phyloP scores from a whole-genome alignment of 2,329 filamentous ascomycete species.

The Colletotrichum ledebouriae region DNA sequence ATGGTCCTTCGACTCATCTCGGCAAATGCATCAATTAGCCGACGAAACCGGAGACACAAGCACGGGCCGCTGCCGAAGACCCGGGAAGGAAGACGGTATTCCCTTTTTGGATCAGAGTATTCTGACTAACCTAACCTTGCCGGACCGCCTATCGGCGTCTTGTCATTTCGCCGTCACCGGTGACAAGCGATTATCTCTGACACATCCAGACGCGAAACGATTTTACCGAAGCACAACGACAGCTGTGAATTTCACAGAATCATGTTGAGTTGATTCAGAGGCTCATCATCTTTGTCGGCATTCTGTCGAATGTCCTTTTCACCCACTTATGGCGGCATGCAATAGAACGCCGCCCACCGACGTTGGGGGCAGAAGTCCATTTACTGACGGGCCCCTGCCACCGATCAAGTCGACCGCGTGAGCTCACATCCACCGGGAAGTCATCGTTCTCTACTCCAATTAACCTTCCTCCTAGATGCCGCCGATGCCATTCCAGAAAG shows the following conservation, averaged over 20 bases:
- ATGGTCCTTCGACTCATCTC: slow-evolving; percentile 41
- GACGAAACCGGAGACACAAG: slow-evolving; percentile 40
- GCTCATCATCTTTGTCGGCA: background rate
- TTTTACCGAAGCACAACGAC: slow-evolving; percentile 6
- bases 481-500: slow-evolving; percentile 51
- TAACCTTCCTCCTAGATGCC: slow-evolving; percentile 42
- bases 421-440: background rate
- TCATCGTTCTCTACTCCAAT: background rate
- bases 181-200: slow-evolving; percentile 15
- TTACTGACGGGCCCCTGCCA: slow-evolving; percentile 39
- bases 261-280: background rate
- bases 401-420: slow-evolving; percentile 43
- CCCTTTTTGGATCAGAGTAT: slow-evolving; percentile 19
- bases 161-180: slow-evolving; percentile 40
- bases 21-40: slow-evolving; percentile 36
- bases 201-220: slow-evolving; percentile 17
- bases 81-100: slow-evolving; percentile 14
- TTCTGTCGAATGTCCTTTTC: slow-evolving; percentile 21
- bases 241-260: background rate
- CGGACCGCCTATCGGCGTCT: slow-evolving; percentile 35
- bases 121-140: slow-evolving; percentile 16
- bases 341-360: slow-evolving; percentile 37
- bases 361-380: slow-evolving; percentile 27
- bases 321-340: slow-evolving; percentile 28
- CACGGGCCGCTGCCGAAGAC: slow-evolving; percentile 31